Base-by-base conservation (phyloP, 208 protist species). In the Wallacemonas rigidus region DNA sequence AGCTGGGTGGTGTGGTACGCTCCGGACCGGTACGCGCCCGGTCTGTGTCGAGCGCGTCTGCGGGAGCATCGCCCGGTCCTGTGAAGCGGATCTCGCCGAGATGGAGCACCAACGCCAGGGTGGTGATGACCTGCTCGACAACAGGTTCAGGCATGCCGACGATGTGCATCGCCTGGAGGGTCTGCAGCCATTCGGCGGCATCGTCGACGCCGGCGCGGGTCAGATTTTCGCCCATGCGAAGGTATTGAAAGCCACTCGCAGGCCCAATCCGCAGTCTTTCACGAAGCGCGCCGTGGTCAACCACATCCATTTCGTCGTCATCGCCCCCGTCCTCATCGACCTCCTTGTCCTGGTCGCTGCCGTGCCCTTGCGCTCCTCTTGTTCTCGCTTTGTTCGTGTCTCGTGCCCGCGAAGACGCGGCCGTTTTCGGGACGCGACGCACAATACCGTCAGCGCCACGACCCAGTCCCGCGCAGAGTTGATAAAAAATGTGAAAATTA, bases 401-500 rank as follows among this genome's bases (percentile, higher is more conserved):
- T 26, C 26, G 26, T 26, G 26, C 26, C 26, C 26, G 26, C 26
- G 26, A 26, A 26, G 26, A 26, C 26, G 26, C 26, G 26, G 26
- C 26, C 26, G 26, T 26, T 26, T 26, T 26, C 26, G 26, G 26
- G 26, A 26, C 26, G 26, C 38, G 76, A 35, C 54, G 65, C 71
- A 57, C 63, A 44, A 35, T 75, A 5, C 64, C 64, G 50, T 58
- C 51, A 3, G 50, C 51, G 35, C 64, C 64, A 43, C 12, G 50
- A 44, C 64, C 77, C 7, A 80, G 80, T 8, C 88, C 90, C 26
- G 67, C 58, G 48, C 87, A 94, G 36, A 98, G 63, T 82, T 98
- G 96, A 77, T 98, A 98, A 69, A 98, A 98, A 58, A 99, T 94
- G 77, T 99, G 98, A 75, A 98, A 99, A 76, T 97, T 98, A 35